Base-by-base conservation (phyloP, 2,329 filamentous ascomycete species). In the Colletotrichum phormii region DNA sequence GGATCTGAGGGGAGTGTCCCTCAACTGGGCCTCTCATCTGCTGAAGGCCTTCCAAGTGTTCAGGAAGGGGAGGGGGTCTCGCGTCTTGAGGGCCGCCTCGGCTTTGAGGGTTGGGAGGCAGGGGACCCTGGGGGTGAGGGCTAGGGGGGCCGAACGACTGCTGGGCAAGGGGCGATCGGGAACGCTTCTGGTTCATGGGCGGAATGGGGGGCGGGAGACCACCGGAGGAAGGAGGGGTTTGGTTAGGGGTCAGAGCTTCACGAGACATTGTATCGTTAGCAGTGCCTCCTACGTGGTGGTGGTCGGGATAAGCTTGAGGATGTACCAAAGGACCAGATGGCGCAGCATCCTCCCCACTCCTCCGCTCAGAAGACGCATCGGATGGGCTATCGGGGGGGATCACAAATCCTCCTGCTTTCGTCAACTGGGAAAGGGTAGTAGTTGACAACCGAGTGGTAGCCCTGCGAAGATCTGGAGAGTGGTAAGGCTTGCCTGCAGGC, bases 391-490 rank as follows among this genome's bases (percentile, higher is more conserved):
- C 79, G 9, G 79, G 80, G 57, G 85, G 79, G 65, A 89, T 79
- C 59, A 84, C 79, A 61, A 90, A 81, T 26, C 88, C 89, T 66
- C 89, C 90, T 58, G 93, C 93, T 76, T 92, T 93, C 37, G 90
- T 91, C 80, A 98, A 87, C 79, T 98, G 95, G 57, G 92, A 89
- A 58, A 98, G 86, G 0, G 96, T 98, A 1, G 91, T 91, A 76
- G 88, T 89, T 31, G 97, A 98, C 80, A 98, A 91, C 26, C 95
- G 92, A 76, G 93, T 95, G 77, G 95, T 97, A 64, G 94, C 94
- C 75, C 91, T 91, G 74, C 94, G 92, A 77, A 96, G 86, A 79
- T 97, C 94, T 15, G 93, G 90, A 35, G 94, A 92, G 71, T 94
- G 90, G 76, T 93, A 91, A 0, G 94, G 94, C 74, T 90, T 90